Evolutionary conservation across 306 rosid species (phyloP), one percentile per base, ranked within the genome.

Genomic region (Calophaca sinica): DNA sequence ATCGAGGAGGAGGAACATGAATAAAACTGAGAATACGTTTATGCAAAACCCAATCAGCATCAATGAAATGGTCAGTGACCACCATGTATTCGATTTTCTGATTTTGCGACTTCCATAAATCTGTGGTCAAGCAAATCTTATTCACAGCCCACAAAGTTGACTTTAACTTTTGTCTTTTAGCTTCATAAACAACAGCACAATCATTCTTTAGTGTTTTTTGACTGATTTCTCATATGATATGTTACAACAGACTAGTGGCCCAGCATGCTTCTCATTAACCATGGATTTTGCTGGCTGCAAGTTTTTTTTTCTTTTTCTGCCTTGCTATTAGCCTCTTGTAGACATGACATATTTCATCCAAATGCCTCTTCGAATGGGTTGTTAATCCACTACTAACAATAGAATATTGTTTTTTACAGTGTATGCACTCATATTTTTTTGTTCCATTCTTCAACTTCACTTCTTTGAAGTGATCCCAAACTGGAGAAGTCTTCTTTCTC

Each of bases 1-100:
- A 28, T 2, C 57, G 57, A 51, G 57, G 59, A 52, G 59, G 32
- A 15, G 59, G 59, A 52, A 52, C 59, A 52, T 52, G 59, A 7
- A 52, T 9, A 52, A 20, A 52, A 52, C 59, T 52, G 2, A 15
- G 59, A 52, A 52, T 8, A 9, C 11, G 32, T 4, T 52, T 52
- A 4, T 52, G 32, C 59, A 52, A 52, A 52, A 52, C 59, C 9
- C 59, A 52, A 5, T 52, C 32, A 52, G 10, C 32, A 6, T 15
- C 2, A 20, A 20, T 20, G 26, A 20, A 20, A 20, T 20, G 26
- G 26, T 1, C 26, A 20, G 26, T 20, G 26, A 20, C 1, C 26
- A 20, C 32, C 9, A 52, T 52, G 31, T 15, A 14, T 15, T 15
- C 5, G 3, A 15, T 52, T 28, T 52, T 52, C 2, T 53, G 60